Percentiles rank a stretch among this genome's conserved stretches.
Evolutionary conservation across 2,329 filamentous ascomycete species (phyloP).

Genomic region (Xylariaceae sp.): DNA sequence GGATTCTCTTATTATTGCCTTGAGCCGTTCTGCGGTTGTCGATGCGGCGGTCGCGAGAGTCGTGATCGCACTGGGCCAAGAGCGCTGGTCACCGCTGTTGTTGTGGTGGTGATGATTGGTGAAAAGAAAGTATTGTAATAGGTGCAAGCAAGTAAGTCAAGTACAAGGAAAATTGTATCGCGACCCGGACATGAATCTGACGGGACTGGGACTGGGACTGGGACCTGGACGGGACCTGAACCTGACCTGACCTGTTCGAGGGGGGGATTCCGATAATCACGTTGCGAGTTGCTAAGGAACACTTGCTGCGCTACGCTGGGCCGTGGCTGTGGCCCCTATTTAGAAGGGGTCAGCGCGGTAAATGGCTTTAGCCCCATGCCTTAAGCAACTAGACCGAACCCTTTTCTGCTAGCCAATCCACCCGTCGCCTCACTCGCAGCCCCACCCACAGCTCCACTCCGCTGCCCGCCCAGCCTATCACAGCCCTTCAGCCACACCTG

Average conservation of each 20-base stretch:
- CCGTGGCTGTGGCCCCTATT: neutral
- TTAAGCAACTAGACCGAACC: neutral
- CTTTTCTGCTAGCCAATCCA: neutral
- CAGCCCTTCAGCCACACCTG: neutral
- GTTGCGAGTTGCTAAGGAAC: neutral
- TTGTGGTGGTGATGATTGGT: neutral
- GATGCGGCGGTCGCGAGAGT: neutral
- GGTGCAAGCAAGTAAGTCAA: too few species aligned
- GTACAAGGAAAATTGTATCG: too few species aligned
- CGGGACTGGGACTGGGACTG: too few species aligned
- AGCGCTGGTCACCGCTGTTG: neutral
- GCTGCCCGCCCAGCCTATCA: neutral
- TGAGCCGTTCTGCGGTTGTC: neutral
- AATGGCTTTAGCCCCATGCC: neutral
- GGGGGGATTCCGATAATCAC: neutral
- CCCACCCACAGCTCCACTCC: neutral
- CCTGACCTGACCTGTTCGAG: neutral
- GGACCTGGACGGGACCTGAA: neutral
- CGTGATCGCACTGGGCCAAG: neutral
- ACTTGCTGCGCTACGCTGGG: neutral
- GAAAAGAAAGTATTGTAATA: too few species aligned
- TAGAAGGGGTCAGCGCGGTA: neutral
- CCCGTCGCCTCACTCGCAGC: neutral
- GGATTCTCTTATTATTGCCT: neutral
- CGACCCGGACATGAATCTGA: too few species aligned